Base-by-base conservation (phyloP, 148 eudicot species). In the Agrostemma githago region DNA sequence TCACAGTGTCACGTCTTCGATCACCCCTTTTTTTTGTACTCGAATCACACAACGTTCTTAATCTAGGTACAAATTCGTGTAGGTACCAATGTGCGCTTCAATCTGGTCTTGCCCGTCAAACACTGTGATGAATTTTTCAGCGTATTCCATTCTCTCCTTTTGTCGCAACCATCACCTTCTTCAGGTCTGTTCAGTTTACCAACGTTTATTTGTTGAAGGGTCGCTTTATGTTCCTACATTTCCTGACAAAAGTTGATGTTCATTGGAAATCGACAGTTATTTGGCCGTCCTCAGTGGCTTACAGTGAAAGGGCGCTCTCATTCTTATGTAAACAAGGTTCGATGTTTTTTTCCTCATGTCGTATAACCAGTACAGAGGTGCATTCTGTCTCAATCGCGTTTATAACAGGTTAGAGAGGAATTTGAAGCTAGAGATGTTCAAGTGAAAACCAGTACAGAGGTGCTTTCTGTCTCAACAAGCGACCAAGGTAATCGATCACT, bases 71-170 rank as follows among this genome's bases (percentile, higher is more conserved):
- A 42, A 15, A 41, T 19, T 15, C 46, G 40, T 71, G 58, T 68
- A 96, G 99, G 79, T 96, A 64, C 99, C 99, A 3, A 81, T 96
- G 78, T 96, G 99, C 73, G 92, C 86, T 81, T 96, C 97, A 34
- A 86, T 92, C 68, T 96, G 97, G 97, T 90, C 94, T 59, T 96
- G 96, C 84, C 86, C 97, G 58, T 82, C 99, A 4, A 90, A 89
- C 72, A 86, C 84, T 76, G 94, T 90, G 65, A 86, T 89, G 96
- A 80, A 74, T 81, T 95, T 90, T 67, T 89, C 96, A 14, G 97
- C 97, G 1, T 88, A 78, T 66, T 86, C 93, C 16, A 81, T 92
- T 58, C 94, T 95, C 76, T 92, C 97, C 44, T 95, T 90, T 74
- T 92, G 97, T 79, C 97, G 89, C 72, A 92, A 95, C 78, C 99